Evolutionary conservation across 176 grass and related monocot genomes (phyloP).

Genomic region (Oryza rufipogon): DNA sequence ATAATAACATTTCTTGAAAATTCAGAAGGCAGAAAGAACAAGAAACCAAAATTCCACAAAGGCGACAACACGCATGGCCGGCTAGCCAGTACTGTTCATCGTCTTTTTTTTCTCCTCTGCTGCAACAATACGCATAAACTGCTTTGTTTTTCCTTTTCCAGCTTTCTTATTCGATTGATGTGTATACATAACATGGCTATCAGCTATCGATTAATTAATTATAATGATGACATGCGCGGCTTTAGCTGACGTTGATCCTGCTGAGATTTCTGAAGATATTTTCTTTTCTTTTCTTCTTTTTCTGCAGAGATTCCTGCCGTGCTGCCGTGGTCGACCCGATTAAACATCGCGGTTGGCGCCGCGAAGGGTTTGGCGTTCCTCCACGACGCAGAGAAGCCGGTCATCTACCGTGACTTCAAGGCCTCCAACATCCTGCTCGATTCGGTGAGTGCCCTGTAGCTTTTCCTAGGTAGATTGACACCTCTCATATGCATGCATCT

Average conservation of each 20-base stretch:
- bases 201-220: background rate
- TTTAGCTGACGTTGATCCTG: background rate
- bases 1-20: background rate
- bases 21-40: background rate
- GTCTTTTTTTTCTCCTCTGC: background rate
- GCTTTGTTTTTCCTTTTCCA: background rate
- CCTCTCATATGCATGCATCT: background rate
- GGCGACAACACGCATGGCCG: background rate
- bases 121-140: background rate
- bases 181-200: background rate
- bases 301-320: slow-evolving; percentile 52
- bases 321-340: slow-evolving; percentile 68
- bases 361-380: slow-evolving; percentile 85
- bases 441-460: slow-evolving; percentile 42
- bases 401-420: slow-evolving; percentile 94
- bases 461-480: background rate
- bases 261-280: background rate
- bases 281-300: background rate
- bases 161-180: background rate
- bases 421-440: slow-evolving; percentile 87
- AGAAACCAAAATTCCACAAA: background rate
- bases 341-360: slow-evolving; percentile 78
- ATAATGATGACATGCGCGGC: background rate
- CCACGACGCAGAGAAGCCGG: slow-evolving; percentile 83
- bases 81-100: background rate